A percentile compares a stretch with the other conserved stretches of the same genome.
phyloP scores from a whole-genome alignment of 2,329 filamentous ascomycete species.

The Xylariaceae sp. region DNA sequence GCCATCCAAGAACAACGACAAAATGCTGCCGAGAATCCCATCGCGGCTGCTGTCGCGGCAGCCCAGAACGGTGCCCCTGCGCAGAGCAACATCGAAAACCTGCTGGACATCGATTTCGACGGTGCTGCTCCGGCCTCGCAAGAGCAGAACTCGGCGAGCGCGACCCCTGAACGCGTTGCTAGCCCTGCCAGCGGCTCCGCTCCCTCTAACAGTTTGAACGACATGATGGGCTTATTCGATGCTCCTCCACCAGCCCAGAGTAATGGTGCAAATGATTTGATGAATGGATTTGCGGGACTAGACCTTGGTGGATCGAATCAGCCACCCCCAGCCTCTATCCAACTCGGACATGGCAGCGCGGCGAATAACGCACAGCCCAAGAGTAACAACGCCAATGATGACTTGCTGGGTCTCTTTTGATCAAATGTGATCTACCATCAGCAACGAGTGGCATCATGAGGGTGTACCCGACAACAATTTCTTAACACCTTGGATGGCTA shows the following conservation, averaged over 20 bases:
- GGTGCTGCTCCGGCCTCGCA: constrained; percentile 87
- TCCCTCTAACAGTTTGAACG: constrained; percentile 49
- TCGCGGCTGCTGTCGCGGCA: constrained; percentile 77
- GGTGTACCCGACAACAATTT: no score
- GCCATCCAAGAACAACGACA: constrained; percentile 95
- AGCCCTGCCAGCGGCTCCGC: constrained; percentile 50
- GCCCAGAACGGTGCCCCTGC: constrained; percentile 53
- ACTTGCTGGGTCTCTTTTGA: constrained; percentile 57
- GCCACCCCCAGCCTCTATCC: constrained; percentile 61
- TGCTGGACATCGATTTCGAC: constrained; percentile 95
- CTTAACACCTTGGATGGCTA: no score
- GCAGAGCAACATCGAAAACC: constrained; percentile 84
- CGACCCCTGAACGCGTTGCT: constrained; percentile 65
- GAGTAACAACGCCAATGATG: constrained; percentile 51
- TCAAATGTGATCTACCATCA: background rate
- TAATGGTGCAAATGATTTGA: constrained; percentile 63
- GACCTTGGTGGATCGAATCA: constrained; percentile 65
- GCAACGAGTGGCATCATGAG: background rate
- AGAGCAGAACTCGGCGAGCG: constrained; percentile 51
- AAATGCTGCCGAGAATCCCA: constrained; percentile 88
- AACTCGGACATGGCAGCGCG: constrained; percentile 42
- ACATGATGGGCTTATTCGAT: constrained; percentile 69
- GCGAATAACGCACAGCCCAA: constrained; percentile 45
- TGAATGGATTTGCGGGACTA: constrained; percentile 83
- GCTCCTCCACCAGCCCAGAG: constrained; percentile 53